A percentile compares a stretch with the other conserved stretches of the same genome.
Conservation (phyloP, 208 protist species). For the Jaenimonas drosophilae region DNA sequence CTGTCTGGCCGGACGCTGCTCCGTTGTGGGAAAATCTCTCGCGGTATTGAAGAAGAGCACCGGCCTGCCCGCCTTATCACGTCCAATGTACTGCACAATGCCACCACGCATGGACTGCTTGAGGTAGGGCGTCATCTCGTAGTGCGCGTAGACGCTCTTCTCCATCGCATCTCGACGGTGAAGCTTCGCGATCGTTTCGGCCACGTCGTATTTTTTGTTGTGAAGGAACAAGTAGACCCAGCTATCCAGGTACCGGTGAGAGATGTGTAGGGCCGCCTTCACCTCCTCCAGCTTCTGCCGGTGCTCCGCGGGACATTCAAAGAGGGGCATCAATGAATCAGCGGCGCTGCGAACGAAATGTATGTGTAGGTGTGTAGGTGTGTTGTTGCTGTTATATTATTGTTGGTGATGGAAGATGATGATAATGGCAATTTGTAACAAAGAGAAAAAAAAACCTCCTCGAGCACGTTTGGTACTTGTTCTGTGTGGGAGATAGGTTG, state of each 20-base stretch:
- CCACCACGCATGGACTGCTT: conserved; percentile 44
- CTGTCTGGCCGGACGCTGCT: conserved; percentile 38
- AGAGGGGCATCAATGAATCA: conserved; percentile 8
- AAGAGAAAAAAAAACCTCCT: conserved; percentile 3
- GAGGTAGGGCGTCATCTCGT: conserved; percentile 41
- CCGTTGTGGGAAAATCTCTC: conserved; percentile 29
- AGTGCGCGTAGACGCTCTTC: conserved; percentile 28
- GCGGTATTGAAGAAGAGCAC: conserved; percentile 53
- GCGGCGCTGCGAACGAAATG: conserved; percentile 14
- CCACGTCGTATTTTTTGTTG: conserved; percentile 73
- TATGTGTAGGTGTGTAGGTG: conserved; percentile 7
- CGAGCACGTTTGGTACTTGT: not conserved
- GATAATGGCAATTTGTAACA: conserved; percentile 3
- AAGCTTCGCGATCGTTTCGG: conserved; percentile 64
- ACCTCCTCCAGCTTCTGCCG: conserved; percentile 39
- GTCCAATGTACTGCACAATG: conserved; percentile 64
- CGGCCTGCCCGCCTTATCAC: conserved; percentile 35
- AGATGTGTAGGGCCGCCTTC: conserved; percentile 35
- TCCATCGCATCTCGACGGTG: conserved; percentile 54
- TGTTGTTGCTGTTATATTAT: not conserved
- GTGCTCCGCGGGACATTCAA: conserved; percentile 29
- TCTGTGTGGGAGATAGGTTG: too few species aligned
- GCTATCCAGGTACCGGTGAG: conserved; percentile 41
- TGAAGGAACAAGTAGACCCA: conserved; percentile 67
- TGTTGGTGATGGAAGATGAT: conserved; percentile 6